A percentile compares a stretch with the other conserved stretches of the same genome.
These are phyloP conservation scores for Trichophyton schoenleinii DNA, from an alignment of 2,329 filamentous ascomycete genomes.

Conservation along the genomic window DNA sequence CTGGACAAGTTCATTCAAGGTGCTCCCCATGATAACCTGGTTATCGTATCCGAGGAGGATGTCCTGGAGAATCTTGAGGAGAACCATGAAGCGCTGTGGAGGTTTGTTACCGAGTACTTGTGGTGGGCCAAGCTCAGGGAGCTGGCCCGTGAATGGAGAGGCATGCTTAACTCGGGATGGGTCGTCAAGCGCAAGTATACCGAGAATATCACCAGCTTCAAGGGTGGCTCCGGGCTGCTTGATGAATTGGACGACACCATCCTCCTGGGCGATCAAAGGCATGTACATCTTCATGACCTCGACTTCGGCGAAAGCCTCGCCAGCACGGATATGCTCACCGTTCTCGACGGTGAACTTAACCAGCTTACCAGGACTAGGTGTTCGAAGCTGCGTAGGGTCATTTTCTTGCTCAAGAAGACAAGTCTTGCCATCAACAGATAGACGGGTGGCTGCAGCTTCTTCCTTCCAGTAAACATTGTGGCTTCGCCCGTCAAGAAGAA, in stretches of 20 bases:
- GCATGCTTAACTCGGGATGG: slow-evolving; percentile 94
- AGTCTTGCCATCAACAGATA: slow-evolving; percentile 96
- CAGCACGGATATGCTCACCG: slow-evolving; percentile 80
- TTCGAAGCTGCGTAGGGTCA: slow-evolving; percentile 90
- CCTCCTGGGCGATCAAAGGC: slow-evolving; percentile 88
- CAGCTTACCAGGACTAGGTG: slow-evolving; percentile 89
- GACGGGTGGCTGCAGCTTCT: slow-evolving; percentile 84
- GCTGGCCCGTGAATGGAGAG: slow-evolving; percentile 79
- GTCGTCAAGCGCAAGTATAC: slow-evolving; percentile 89
- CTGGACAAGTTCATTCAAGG: slow-evolving; percentile 76
- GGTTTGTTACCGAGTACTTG: slow-evolving; percentile 85
- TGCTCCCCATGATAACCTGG: slow-evolving; percentile 83
- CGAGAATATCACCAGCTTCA: slow-evolving; percentile 95
- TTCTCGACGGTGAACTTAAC: slow-evolving; percentile 97
- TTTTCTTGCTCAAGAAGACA: slow-evolving; percentile 97
- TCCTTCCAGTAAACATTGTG: slow-evolving; percentile 99
- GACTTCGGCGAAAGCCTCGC: slow-evolving; percentile 88
- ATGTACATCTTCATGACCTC: slow-evolving; percentile 99
- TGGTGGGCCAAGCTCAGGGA: slow-evolving; percentile 75
- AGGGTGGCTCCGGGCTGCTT: slow-evolving; percentile 98
- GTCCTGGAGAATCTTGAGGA: slow-evolving; percentile 67
- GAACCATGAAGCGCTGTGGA: slow-evolving; percentile 68
- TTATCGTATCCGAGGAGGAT: slow-evolving; percentile 94
- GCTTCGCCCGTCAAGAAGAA: slow-evolving; percentile 80
- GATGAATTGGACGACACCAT: slow-evolving; percentile 93